Conservation (phyloP, 805 yeast species). For the Saturnispora zaruensis region DNA sequence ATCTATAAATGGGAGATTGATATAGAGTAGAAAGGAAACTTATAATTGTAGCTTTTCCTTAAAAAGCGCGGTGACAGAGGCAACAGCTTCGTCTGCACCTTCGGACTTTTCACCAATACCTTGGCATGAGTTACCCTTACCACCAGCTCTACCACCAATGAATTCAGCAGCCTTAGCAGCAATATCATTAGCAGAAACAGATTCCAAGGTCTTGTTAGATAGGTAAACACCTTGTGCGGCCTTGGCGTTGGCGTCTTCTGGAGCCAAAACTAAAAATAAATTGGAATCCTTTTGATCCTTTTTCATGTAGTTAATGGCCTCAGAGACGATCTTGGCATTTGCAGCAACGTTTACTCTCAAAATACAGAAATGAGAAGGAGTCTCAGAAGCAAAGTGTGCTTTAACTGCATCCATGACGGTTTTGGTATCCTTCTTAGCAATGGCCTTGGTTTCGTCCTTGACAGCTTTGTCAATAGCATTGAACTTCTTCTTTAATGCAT, state of each 20-base stretch:
- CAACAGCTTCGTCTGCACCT: constrained; percentile 66
- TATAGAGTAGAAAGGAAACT: not conserved
- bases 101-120: constrained; percentile 87
- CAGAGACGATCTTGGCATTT: constrained; percentile 90
- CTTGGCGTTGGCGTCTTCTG: constrained; percentile 41
- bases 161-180: constrained; percentile 60
- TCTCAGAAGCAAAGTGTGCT: constrained; percentile 51
- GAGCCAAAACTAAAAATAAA: constrained; percentile 71
- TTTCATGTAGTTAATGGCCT: constrained; percentile 79
- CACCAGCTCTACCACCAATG: constrained; percentile 98
- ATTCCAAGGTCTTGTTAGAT: constrained; percentile 56
- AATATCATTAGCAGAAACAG: constrained; percentile 65
- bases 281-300: constrained; percentile 66
- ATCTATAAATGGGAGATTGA: not conserved
- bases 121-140: constrained; percentile 92
- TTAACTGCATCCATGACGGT: constrained; percentile 71
- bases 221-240: constrained; percentile 95
- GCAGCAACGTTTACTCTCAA: constrained; percentile 62
- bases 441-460: constrained; percentile 79
- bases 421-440: constrained; percentile 83
- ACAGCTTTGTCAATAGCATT: constrained; percentile 73
- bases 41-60: constrained; percentile 7
- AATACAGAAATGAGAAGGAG: constrained; percentile 51
- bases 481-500: constrained; percentile 64
- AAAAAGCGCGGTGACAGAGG: constrained; percentile 24